Evolutionary conservation across 2,329 filamentous ascomycete species (phyloP).

Genomic region (Colletotrichum sp.): DNA sequence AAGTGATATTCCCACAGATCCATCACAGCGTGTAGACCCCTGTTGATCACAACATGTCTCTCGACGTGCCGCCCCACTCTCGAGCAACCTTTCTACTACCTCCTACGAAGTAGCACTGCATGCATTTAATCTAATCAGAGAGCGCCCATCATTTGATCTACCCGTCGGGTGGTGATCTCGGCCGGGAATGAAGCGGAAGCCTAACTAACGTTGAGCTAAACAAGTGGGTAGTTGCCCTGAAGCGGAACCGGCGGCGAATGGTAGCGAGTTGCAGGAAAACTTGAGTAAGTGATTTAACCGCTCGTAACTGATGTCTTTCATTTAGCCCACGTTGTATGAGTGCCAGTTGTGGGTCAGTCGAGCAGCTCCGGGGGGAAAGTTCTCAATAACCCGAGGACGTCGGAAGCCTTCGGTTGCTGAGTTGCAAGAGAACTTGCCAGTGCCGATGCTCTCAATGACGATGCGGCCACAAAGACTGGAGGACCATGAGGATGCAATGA

Average conservation of each 20-base stretch:
- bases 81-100: background rate
- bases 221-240: background rate
- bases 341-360: background rate
- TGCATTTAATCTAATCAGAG: background rate
- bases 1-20: background rate
- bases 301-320: background rate
- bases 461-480: background rate
- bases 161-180: background rate
- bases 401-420: background rate
- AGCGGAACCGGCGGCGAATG: background rate
- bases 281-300: background rate
- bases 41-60: background rate
- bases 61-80: background rate
- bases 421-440: background rate
- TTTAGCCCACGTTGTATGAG: fast-evolving
- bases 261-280: background rate
- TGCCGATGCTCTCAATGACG: background rate
- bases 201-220: background rate
- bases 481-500: fast-evolving
- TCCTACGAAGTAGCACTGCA: background rate
- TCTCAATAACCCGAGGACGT: background rate
- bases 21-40: background rate
- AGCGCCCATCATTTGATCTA: background rate
- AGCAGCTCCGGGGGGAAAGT: background rate
- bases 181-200: background rate